Evolutionary conservation across 2,329 filamentous ascomycete species (phyloP), one percentile per base, ranked within the genome.

Genomic region (Alternaria metachromatica): DNA sequence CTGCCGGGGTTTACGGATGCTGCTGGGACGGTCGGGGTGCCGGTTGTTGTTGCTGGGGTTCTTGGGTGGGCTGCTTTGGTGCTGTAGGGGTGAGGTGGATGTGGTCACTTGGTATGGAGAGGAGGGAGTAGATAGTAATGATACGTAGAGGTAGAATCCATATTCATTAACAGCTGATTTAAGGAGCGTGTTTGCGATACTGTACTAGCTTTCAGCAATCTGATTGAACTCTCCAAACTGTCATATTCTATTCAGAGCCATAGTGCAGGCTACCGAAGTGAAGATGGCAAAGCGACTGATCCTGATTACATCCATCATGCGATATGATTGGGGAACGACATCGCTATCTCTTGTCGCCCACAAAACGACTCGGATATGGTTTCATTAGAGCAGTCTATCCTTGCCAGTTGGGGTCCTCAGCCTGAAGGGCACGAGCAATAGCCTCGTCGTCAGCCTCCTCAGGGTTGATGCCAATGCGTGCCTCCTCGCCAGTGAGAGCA

Each of bases 401-500:
- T 33, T 65, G 62, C 71, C 63, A 72, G 48, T 72, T 69, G 15
- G 61, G 63, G 18, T 72, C 71, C 55, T 72, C 44, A 46, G 67
- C 67, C 51, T 75, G 70, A 3, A 72, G 62, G 11, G 57, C 44
- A 11, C 70, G 64, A 11, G 71, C 69, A 58, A 71, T 59, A 37
- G 67, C 65, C 51, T 73, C 72, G 23, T 74, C 72, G 23, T 65
- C 37, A 5, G 45, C 20, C 8, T 58, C 64, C n/a, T 70, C 62
- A 21, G 56, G 60, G 15, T 60, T 62, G 20, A 66, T 37, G 21
- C 61, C 53, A 26, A 75, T 67, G 8, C 55, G 55, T 5, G 67
- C 67, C 44, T 75, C 72, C 13, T 73, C 72, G 51, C 65, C 70
- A 11, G 60, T 57, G 4, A 75, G 68, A 25, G 68, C 70, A 58